Evolutionary conservation across 2,329 filamentous ascomycete species (phyloP), one percentile per base, ranked within the genome.

Genomic region (Diplocarpon mali): DNA sequence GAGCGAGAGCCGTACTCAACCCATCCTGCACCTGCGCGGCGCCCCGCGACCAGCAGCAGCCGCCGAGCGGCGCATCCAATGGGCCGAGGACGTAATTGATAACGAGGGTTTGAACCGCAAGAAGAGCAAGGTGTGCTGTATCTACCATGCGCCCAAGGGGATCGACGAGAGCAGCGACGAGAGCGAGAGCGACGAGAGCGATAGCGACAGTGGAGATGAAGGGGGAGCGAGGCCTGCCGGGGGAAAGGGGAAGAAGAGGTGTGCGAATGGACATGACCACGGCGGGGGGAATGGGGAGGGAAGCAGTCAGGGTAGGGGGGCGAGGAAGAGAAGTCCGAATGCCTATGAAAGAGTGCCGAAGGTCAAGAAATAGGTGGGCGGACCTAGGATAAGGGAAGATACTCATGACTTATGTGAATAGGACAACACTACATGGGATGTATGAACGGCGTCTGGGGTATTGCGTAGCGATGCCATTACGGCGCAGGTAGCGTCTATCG

Each of bases 71-170:
- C 78, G 78, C 39, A 92, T 98, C 45, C 81, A 85, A 64, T 98
- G 92, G 92, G 87, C 87, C 6, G 85, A 92, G 59, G 83, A 86
- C 59, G 89, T 95, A 6, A 72, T 98, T 2, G 89, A 98, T 66
- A 98, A 98, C 60, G 92, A 98, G 65, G 87, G 87, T 3, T 74
- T 96, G 64, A 88, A 88, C 7, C 85, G 85, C 65, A 98, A 96
- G 69, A 90, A 79, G 53, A 94, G 86, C 14, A 98, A 98, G 77
- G 92, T 96, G n/a, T 98, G 92, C 73, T 98, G 92, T 65, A 98
- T 98, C 64, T 98, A 95, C 67, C 90, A 95, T 68, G 84, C 84
- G 49, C 81, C 87, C 6, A 84, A 83, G 54, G 76, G 73, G 10
- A 79, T 87, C 3, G 87, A 84, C 62, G 90, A 96, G 63, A 92